phyloP scores from a whole-genome alignment of 345 rosid species.

The Kandelia obovata region DNA sequence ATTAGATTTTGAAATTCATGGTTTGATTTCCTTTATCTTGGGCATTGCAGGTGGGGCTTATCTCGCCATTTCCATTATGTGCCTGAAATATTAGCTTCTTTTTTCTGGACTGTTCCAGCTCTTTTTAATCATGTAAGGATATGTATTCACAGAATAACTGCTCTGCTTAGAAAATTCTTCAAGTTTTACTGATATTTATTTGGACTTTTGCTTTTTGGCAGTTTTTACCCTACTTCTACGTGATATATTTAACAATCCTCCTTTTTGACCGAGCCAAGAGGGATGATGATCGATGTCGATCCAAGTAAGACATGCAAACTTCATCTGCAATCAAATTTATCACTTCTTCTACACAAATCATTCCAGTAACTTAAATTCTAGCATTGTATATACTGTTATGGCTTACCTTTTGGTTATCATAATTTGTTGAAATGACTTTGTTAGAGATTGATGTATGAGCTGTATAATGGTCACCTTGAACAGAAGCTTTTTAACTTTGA shows the following conservation, averaged over 20 bases:
- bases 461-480: too few species aligned
- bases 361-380: too few species aligned
- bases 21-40: background rate
- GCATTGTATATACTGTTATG: too few species aligned
- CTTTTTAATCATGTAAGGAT: constrained; percentile 69
- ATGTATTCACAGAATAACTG: background rate
- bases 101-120: constrained; percentile 96
- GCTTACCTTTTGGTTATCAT: too few species aligned
- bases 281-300: constrained; percentile 88
- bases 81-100: constrained; percentile 82
- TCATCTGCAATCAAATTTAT: constrained; percentile 54
- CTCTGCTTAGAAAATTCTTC: constrained; percentile 9
- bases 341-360: too few species aligned
- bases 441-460: too few species aligned
- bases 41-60: constrained; percentile 78
- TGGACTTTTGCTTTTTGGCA: constrained; percentile 45
- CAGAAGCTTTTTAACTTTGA: too few species aligned
- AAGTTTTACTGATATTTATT: constrained; percentile 3
- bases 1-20: background rate
- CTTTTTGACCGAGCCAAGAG: constrained; percentile 93
- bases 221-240: constrained; percentile 94
- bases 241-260: constrained; percentile 78
- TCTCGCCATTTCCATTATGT: constrained; percentile 96
- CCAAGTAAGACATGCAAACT: constrained; percentile 62
- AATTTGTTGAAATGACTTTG: too few species aligned